Conservation (phyloP, 228 moss, liverwort and hornwort genomes). For the Sphagnum fallax region DNA sequence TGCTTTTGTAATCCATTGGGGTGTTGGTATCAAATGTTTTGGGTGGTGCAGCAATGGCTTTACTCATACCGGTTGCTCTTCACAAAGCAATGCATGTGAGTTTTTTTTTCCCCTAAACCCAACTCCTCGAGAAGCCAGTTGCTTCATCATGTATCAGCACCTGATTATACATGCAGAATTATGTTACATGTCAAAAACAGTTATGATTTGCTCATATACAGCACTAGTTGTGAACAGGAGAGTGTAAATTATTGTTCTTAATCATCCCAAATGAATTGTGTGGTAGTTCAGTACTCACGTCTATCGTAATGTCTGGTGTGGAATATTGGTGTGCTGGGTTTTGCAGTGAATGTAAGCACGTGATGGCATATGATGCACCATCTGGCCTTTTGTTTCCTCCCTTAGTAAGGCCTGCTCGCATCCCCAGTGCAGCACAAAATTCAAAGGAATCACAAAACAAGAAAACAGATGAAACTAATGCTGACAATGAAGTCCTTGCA, state of each 20-base stretch:
- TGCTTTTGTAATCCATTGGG: too few relatives aligned
- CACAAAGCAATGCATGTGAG: conserved; percentile 67
- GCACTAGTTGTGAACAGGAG: not conserved
- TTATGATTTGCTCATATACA: not conserved
- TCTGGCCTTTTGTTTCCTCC: conserved; percentile 79
- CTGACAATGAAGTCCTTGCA: conserved; percentile 31
- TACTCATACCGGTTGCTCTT: conserved; percentile 65
- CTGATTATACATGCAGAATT: not conserved
- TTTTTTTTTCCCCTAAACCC: not conserved
- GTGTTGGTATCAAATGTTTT: too few relatives aligned
- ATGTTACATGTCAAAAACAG: not conserved
- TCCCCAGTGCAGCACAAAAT: conserved; percentile 12
- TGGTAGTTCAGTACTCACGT: too few relatives aligned
- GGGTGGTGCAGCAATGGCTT: conserved; percentile 53
- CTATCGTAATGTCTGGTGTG: too few relatives aligned
- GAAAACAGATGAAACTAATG: conserved; percentile 36
- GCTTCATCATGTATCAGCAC: not conserved
- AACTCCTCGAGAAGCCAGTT: not conserved
- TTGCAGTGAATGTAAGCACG: conserved; percentile 63
- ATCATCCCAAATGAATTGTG: too few relatives aligned
- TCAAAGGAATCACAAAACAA: conserved; percentile 11
- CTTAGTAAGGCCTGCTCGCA: conserved; percentile 55
- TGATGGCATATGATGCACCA: conserved; percentile 65
- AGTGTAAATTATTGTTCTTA: not conserved
- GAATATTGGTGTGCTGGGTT: not conserved